Conservation (phyloP, 352 stramenopile species). For the Globisporangium abappressorium region DNA sequence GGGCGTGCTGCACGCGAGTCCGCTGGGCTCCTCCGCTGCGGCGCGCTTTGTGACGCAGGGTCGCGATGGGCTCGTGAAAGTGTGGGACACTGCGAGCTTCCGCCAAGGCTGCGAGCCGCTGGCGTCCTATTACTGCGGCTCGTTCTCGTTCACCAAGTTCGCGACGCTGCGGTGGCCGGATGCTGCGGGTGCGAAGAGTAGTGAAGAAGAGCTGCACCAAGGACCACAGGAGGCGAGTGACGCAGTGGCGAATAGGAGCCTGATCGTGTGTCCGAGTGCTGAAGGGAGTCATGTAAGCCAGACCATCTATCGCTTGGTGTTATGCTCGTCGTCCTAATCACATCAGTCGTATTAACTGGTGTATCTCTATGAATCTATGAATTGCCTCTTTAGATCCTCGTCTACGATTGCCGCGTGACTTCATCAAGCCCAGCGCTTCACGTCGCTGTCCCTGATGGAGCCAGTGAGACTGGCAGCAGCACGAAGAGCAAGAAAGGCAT, state of each 20-base stretch:
- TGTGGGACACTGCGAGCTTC: conserved; percentile 53
- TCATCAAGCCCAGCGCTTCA: conserved; percentile 27
- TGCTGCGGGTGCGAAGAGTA: background rate
- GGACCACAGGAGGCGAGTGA: background rate
- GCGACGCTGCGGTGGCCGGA: conserved; percentile 40
- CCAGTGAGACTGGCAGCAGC: background rate
- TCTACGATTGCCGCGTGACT: conserved; percentile 43
- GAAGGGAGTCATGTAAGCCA: conserved; percentile 24
- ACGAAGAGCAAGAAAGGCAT: conserved; percentile 33
- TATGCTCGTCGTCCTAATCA: background rate
- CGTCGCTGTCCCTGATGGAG: conserved; percentile 27
- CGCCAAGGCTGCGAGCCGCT: conserved; percentile 22
- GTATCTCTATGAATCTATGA: background rate
- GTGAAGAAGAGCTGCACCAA: background rate
- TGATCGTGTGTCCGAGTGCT: conserved; percentile 46
- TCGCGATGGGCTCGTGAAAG: conserved; percentile 62
- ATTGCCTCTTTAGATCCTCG: conserved; percentile 29
- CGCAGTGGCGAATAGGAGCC: conserved; percentile 11
- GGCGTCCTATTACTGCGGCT: conserved; percentile 48
- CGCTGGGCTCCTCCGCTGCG: conserved; percentile 4
- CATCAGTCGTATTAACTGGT: background rate
- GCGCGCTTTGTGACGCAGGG: conserved; percentile 62
- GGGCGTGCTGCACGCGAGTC: conserved; percentile 56
- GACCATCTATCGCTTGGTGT: background rate
- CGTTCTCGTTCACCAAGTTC: conserved; percentile 67